These are phyloP conservation scores for Mucor ambiguus DNA, from an alignment of 371 early-diverging fungal species.

Conservation along the genomic window DNA sequence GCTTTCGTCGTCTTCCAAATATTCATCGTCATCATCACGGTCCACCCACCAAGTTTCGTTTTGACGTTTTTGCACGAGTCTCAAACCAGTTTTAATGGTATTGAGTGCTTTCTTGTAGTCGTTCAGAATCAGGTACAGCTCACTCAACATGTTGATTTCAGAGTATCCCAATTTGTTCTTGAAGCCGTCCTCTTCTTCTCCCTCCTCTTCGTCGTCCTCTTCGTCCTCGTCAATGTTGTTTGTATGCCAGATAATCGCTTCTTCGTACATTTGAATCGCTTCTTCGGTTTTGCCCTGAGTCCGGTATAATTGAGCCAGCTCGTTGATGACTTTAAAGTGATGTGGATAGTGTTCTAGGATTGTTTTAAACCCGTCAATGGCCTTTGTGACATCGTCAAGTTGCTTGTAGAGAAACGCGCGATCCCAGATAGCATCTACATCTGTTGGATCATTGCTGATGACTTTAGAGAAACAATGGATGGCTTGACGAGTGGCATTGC, in stretches of 20 bases:
- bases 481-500: conserved; percentile 73
- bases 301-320: conserved; percentile 54
- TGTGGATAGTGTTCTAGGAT: conserved; percentile 54
- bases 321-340: conserved; percentile 60
- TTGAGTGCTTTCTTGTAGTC: conserved; percentile 74
- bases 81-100: conserved; percentile 71
- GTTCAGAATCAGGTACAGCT: conserved; percentile 76
- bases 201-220: conserved; percentile 31
- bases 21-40: conserved; percentile 55
- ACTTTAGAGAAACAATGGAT: conserved; percentile 81
- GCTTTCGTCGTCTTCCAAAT: conserved; percentile 41
- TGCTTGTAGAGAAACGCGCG: conserved; percentile 65
- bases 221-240: conserved; percentile 27
- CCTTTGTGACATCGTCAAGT: conserved; percentile 42
- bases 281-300: conserved; percentile 48
- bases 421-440: conserved; percentile 74
- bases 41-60: conserved; percentile 65
- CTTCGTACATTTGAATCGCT: conserved; percentile 59
- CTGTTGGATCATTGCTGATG: conserved; percentile 60
- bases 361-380: conserved; percentile 54
- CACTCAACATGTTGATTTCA: conserved; percentile 84
- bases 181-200: conserved; percentile 41
- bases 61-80: conserved; percentile 70
- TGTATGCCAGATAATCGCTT: conserved; percentile 44
- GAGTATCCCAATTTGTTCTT: conserved; percentile 64